Evolutionary conservation across 805 yeast species (phyloP).

Genomic region (Ogataea sp.): DNA sequence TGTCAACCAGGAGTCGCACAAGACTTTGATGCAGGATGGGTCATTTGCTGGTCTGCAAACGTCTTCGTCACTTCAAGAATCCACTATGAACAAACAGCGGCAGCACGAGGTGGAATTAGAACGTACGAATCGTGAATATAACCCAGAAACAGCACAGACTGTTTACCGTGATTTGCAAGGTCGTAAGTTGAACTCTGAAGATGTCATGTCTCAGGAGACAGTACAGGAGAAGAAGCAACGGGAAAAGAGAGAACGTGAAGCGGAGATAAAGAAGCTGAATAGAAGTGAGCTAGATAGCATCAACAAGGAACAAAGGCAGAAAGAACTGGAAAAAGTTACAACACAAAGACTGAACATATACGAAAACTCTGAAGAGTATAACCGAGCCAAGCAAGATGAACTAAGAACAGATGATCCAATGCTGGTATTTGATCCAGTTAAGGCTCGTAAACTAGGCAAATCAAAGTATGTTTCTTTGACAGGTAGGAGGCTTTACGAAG

Average conservation of each 20-base stretch:
- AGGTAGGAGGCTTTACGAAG: conserved; percentile 51
- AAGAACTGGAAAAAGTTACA: conserved; percentile 20
- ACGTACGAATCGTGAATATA: conserved; percentile 12
- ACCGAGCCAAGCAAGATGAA: conserved; percentile 22
- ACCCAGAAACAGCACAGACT: conserved; percentile 23
- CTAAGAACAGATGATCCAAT: conserved; percentile 61
- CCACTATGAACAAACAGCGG: conserved; percentile 16
- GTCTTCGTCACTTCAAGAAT: conserved; percentile 31
- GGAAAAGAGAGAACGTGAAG: conserved; percentile 28
- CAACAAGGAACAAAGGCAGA: conserved; percentile 28
- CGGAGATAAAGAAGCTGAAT: too few relatives aligned
- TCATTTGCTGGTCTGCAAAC: conserved; percentile 36
- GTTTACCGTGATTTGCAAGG: conserved; percentile 60
- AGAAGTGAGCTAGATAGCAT: too few relatives aligned
- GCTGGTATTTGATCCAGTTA: conserved; percentile 31
- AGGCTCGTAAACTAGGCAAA: conserved; percentile 1
- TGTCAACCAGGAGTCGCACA: too few relatives aligned
- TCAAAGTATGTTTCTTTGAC: conserved; percentile 18
- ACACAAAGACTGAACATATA: conserved; percentile 20
- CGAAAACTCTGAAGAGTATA: conserved; percentile 31
- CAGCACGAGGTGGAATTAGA: conserved; percentile 20
- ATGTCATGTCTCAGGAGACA: too few relatives aligned
- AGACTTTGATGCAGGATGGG: conserved; percentile 15
- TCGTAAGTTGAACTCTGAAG: conserved; percentile 34
- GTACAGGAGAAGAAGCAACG: too few relatives aligned